Evolutionary conservation across 2,329 filamentous ascomycete species (phyloP).

Genomic region (Alternaria tenuissima): DNA sequence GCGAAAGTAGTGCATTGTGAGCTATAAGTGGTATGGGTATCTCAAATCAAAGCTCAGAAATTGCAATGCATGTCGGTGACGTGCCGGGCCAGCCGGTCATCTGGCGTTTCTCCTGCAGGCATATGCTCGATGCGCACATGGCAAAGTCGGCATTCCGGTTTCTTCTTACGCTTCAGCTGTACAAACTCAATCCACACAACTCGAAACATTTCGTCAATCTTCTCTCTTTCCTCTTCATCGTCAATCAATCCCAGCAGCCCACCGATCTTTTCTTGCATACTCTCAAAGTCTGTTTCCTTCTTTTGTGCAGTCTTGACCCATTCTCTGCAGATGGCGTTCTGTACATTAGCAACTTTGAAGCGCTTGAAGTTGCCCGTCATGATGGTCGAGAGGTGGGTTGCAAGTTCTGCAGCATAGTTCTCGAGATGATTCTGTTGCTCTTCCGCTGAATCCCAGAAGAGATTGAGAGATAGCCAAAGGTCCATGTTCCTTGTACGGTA

Average conservation of each 20-base stretch:
- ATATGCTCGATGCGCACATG: constrained; percentile 9
- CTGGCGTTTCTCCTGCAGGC: constrained; percentile 3
- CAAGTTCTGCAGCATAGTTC: constrained; percentile 7
- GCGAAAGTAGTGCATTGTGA: neutral
- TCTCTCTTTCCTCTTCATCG: neutral
- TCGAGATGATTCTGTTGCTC: constrained; percentile 4
- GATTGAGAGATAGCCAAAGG: constrained; percentile 4
- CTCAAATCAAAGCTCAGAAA: neutral
- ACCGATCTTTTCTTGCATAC: constrained; percentile 12
- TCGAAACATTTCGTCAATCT: constrained; percentile 13
- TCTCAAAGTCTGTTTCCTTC: neutral
- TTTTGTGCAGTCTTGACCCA: neutral
- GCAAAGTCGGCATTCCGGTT: constrained; percentile 15
- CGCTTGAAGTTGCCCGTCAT: constrained; percentile 7
- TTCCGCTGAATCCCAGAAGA: constrained; percentile 1
- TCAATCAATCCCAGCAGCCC: neutral
- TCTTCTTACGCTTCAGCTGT: constrained; percentile 13
- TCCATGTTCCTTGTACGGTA: constrained; percentile 10
- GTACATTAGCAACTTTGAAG: constrained; percentile 5
- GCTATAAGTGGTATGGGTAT: neutral
- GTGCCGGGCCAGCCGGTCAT: constrained; percentile 12
- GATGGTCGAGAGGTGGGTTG: constrained; percentile 5
- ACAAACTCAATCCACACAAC: constrained; percentile 10
- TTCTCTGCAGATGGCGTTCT: constrained; percentile 6
- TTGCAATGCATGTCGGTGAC: neutral